Percentiles rank a stretch among this genome's conserved stretches.
phyloP scores from a whole-genome alignment of 345 rosid species.

The Bruguiera sexangula region DNA sequence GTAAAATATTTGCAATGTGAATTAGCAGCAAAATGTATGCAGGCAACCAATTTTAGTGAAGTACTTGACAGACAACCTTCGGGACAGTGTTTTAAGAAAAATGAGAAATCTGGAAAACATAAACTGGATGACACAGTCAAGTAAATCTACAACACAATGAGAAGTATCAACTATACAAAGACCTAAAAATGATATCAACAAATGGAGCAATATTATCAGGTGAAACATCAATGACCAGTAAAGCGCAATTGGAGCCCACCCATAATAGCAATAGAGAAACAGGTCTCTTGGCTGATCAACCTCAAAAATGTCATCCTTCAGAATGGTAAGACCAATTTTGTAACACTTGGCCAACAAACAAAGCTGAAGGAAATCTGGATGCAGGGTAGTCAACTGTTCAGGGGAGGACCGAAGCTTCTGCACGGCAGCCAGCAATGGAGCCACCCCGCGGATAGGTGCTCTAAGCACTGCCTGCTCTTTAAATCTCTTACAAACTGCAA shows the following conservation, averaged over 20 bases:
- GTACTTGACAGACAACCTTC: too few species aligned
- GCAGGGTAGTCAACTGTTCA: conserved; percentile 80
- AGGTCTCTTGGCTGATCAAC: conserved; percentile 85
- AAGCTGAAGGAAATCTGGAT: conserved; percentile 85
- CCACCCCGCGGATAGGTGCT: conserved; percentile 70
- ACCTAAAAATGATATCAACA: conserved; percentile 1
- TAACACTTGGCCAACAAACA: conserved; percentile 74
- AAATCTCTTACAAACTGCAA: conserved; percentile 67
- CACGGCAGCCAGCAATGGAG: conserved; percentile 65
- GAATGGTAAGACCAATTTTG: conserved; percentile 67
- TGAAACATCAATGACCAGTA: conserved; percentile 1
- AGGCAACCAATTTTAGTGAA: too few species aligned
- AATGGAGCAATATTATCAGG: neutral
- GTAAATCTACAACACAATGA: neutral
- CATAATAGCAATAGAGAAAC: conserved; percentile 89
- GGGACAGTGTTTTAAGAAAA: too few species aligned
- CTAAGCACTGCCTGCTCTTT: conserved; percentile 70
- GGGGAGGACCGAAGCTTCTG: conserved; percentile 66
- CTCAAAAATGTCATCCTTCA: conserved; percentile 83
- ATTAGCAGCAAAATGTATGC: too few species aligned
- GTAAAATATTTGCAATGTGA: too few species aligned
- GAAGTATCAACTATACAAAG: neutral
- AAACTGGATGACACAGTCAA: neutral
- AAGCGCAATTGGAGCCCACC: conserved; percentile 45
- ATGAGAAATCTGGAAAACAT: neutral